A percentile compares a stretch with the other conserved stretches of the same genome.
phyloP scores from a whole-genome alignment of 2,329 filamentous ascomycete species.

The Arachnomyces sp. region DNA sequence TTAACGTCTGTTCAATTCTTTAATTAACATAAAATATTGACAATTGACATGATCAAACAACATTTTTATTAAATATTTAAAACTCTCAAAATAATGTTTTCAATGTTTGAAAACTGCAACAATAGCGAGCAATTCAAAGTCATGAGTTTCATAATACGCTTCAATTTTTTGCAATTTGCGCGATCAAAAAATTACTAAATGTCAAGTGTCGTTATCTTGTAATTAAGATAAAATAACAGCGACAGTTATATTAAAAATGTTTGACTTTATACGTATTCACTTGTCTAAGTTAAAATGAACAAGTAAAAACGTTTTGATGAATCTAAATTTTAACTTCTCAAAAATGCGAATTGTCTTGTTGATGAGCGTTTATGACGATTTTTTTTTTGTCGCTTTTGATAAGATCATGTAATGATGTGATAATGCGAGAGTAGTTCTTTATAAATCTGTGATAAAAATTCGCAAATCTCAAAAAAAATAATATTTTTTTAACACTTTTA shows the following conservation, averaged over 20 bases:
- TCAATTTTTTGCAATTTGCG: no score
- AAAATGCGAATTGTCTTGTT: conserved; percentile 10
- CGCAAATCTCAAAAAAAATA: conserved; percentile 12
- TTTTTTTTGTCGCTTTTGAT: conserved; percentile 7
- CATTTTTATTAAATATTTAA: no score
- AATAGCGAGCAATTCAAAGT: conserved; percentile 25
- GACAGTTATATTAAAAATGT: conserved; percentile 15
- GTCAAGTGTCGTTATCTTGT: conserved; percentile 11
- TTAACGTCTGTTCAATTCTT: no score
- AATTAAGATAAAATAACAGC: conserved; percentile 14
- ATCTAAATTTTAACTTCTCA: conserved; percentile 10
- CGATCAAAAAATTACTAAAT: conserved; percentile 10
- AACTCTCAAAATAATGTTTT: conserved; percentile 11
- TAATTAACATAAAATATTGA: no score
- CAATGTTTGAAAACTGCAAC: conserved; percentile 19
- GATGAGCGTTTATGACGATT: conserved; percentile 3
- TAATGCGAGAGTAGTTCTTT: conserved; percentile 14
- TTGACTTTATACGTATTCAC: conserved; percentile 15
- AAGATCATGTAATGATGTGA: conserved; percentile 10
- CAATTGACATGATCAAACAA: no score
- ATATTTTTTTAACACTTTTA: no score
- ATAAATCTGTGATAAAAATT: conserved; percentile 29
- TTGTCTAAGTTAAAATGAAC: conserved; percentile 13
- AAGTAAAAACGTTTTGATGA: conserved; percentile 13
- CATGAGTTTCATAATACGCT: conserved; percentile 22